Evolutionary conservation across 768 basidiomycete species (phyloP).

Genomic region (Lyophyllum decastes): DNA sequence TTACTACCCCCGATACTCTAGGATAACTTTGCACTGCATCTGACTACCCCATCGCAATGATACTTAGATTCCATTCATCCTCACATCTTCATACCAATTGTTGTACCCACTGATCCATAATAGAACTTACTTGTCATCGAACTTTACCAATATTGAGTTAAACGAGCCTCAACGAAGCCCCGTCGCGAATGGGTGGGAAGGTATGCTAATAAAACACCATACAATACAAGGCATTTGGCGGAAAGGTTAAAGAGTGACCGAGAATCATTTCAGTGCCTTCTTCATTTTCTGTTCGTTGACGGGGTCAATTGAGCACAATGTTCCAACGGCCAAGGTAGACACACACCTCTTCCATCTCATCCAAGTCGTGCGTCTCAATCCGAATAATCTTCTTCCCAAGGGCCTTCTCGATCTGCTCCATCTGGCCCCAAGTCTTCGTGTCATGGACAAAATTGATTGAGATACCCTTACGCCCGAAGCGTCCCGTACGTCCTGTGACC

Average conservation of each 20-base stretch:
- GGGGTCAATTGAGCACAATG: constrained; percentile 1
- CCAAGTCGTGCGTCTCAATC: constrained; percentile 88
- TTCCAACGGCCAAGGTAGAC: background rate
- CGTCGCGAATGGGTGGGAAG: background rate
- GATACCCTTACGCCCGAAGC: constrained; percentile 96
- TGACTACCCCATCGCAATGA: constrained; percentile 5
- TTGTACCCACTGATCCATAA: constrained; percentile 14
- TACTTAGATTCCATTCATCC: constrained; percentile 10
- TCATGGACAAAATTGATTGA: constrained; percentile 98
- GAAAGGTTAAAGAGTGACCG: background rate
- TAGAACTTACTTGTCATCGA: constrained; percentile 12
- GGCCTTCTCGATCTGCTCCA: constrained; percentile 84
- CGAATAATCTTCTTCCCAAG: constrained; percentile 79
- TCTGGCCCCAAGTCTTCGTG: constrained; percentile 81
- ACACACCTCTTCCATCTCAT: constrained; percentile 90
- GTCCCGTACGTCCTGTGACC: constrained; percentile 85
- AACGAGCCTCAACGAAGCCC: too few species aligned
- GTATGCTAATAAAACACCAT: background rate
- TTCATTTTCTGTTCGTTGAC: constrained; percentile 70
- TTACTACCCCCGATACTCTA: constrained; percentile 7
- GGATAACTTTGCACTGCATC: constrained; percentile 13
- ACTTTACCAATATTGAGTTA: too few species aligned
- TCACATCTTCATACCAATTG: constrained; percentile 5
- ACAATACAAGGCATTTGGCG: background rate
- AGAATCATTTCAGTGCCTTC: constrained; percentile 67